Base-by-base conservation (phyloP, 331 rosid species). In the Saraca asoca region DNA sequence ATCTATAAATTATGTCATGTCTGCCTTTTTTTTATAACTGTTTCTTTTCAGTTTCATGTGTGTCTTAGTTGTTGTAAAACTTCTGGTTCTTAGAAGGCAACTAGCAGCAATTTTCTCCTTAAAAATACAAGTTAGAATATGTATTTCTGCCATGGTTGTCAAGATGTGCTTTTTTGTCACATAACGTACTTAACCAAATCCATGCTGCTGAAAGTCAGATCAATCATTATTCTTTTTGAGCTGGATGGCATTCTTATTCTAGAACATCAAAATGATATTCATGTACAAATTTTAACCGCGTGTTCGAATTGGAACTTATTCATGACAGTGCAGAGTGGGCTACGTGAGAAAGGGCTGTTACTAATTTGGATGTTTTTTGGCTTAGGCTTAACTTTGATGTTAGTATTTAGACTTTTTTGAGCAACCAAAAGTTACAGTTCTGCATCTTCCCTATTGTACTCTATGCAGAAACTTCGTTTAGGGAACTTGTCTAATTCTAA, bases 161-260 rank as follows among this genome's bases (percentile, higher is more conserved):
- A 34, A 51, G 67, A 9, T 67, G 51, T 46, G 55, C 42, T 53
- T 37, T 67, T 62, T 64, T 29, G 31, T 17, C 15, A 35, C 12
- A n/a, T 44, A 7, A 35, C 12, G 18, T 44, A 7, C 46, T 24
- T 62, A 24, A 12, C 41, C 53, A 9, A 15, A 1, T 13, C 65
- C 48, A 16, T 62, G 55, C 71, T 62, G 43, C 37, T 53, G 72
- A 57, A 64, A 38, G 64, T 42, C 48, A 15, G 48, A 62, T 69
- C 41, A 63, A 31, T 45, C 54, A 12, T 16, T 12, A 42, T 52
- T 54, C 7, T 16, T 35, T 58, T 68, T 7, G 42, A 55, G n/a
- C 31, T 63, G 34, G 51, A 63, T 48, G 48, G 13, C 13, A 33
- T 64, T 61, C 65, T 62, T 38, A 75, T 38, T 51, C 8, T 66